Evolutionary conservation across 2,329 filamentous ascomycete genomes (phyloP).

Genomic region (Lomentospora prolificans): DNA sequence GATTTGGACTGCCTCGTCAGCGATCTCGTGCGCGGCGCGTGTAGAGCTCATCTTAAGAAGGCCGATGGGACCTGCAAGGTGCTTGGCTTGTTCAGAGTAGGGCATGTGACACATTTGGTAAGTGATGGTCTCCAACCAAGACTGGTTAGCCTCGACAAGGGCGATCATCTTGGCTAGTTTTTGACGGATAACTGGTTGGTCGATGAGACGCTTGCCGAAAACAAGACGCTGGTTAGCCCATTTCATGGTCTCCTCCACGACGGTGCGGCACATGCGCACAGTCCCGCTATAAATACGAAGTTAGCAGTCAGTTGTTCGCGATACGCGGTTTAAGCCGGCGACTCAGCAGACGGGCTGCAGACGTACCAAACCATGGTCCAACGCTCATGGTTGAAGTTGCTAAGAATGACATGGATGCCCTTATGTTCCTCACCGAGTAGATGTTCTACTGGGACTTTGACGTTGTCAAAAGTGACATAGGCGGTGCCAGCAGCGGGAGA

Average conservation of each 20-base stretch:
- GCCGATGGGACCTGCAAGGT: constrained; percentile 71
- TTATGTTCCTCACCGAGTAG: constrained; percentile 76
- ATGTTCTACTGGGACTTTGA: constrained; percentile 72
- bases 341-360: constrained; percentile 14
- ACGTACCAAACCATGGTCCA: constrained; percentile 61
- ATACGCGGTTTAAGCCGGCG: neutral
- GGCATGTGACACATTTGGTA: constrained; percentile 84
- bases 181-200: constrained; percentile 73
- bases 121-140: constrained; percentile 76
- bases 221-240: constrained; percentile 83
- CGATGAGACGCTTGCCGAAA: constrained; percentile 71
- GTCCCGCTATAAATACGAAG: constrained; percentile 31
- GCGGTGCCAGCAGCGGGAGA: constrained; percentile 69
- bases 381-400: constrained; percentile 83
- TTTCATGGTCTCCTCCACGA: constrained; percentile 77
- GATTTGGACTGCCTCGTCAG: constrained; percentile 76
- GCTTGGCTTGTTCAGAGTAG: constrained; percentile 64
- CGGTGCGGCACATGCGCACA: constrained; percentile 53
- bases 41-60: constrained; percentile 73
- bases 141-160: constrained; percentile 69
- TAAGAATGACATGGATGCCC: constrained; percentile 73
- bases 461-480: constrained; percentile 75
- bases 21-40: constrained; percentile 69
- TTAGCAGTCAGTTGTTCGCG: neutral
- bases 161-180: constrained; percentile 89